Percentiles rank a stretch among this genome's conserved stretches.
These are phyloP conservation scores for Rhinocladiella similis DNA, from an alignment of 2,329 filamentous ascomycete genomes.

Conservation along the genomic window DNA sequence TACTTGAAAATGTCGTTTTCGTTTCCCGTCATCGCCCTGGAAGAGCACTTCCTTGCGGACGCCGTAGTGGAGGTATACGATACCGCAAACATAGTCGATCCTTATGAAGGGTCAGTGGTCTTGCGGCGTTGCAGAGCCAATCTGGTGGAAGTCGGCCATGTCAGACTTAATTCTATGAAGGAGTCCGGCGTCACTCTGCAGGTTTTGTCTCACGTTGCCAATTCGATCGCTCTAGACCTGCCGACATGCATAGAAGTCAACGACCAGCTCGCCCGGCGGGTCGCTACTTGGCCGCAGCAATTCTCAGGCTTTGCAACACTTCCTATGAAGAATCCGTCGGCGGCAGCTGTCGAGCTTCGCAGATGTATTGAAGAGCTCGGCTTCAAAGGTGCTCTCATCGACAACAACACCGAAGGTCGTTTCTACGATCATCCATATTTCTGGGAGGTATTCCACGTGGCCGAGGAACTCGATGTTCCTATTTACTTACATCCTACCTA, in stretches of 20 bases:
- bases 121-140: slow-evolving; percentile 1
- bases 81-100: neutral
- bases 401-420: slow-evolving; percentile 35
- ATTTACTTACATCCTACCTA: slow-evolving; percentile 54
- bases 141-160: slow-evolving; percentile 12
- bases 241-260: slow-evolving; percentile 15
- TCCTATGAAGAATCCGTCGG: slow-evolving; percentile 39
- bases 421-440: slow-evolving; percentile 48
- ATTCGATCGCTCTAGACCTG: slow-evolving; percentile 3
- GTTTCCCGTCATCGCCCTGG: too few relatives aligned
- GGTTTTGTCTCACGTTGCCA: slow-evolving; percentile 19
- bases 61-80: too few relatives aligned
- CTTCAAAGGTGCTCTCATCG: slow-evolving; percentile 51
- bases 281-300: slow-evolving; percentile 32
- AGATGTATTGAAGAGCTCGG: slow-evolving; percentile 42
- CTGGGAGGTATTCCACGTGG: slow-evolving; percentile 43
- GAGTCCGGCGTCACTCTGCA: slow-evolving; percentile 26
- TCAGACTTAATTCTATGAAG: slow-evolving; percentile 12
- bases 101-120: slow-evolving; percentile 2
- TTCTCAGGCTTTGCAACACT: slow-evolving; percentile 46
- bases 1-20: too few relatives aligned
- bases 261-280: slow-evolving; percentile 4
- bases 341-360: slow-evolving; percentile 37
- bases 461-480: slow-evolving; percentile 49
- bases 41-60: too few relatives aligned